These are phyloP conservation scores for Leishmania mexicana DNA, from an alignment of 208 protist genomes.

Conservation along the genomic window DNA sequence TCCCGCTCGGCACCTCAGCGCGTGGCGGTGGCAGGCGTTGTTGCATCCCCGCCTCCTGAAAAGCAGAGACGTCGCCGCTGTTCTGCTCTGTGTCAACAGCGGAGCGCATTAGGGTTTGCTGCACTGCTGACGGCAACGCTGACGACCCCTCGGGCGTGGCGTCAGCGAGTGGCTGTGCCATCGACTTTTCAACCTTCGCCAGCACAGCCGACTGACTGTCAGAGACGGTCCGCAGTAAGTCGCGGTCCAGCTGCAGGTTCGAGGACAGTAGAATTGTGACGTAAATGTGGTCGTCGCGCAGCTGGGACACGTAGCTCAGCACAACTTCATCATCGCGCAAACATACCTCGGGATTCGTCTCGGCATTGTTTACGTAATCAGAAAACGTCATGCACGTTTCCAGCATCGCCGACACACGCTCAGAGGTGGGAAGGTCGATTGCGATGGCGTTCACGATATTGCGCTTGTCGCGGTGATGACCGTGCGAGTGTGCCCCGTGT, in stretches of 20 bases:
- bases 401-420: constrained; percentile 69
- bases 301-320: constrained; percentile 48
- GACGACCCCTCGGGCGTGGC: neutral
- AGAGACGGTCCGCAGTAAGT: constrained; percentile 51
- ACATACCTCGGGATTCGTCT: constrained; percentile 34
- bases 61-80: neutral
- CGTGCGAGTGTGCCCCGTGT: neutral
- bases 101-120: constrained; percentile 18
- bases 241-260: constrained; percentile 57
- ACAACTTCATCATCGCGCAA: constrained; percentile 66
- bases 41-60: neutral
- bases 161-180: neutral
- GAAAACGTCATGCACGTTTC: constrained; percentile 76
- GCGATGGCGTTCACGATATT: constrained; percentile 64
- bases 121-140: neutral
- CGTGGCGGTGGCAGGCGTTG: constrained; percentile 17
- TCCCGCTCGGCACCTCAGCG: constrained; percentile 17
- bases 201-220: constrained; percentile 68
- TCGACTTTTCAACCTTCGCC: constrained; percentile 25
- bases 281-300: constrained; percentile 59
- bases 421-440: constrained; percentile 63
- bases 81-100: constrained; percentile 25
- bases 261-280: constrained; percentile 67
- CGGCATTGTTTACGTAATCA: constrained; percentile 77
- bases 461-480: constrained; percentile 16